These are phyloP conservation scores for Helicostylum pulchrum DNA, from an alignment of 192 early-diverging fungal genomes.

Conservation along the genomic window DNA sequence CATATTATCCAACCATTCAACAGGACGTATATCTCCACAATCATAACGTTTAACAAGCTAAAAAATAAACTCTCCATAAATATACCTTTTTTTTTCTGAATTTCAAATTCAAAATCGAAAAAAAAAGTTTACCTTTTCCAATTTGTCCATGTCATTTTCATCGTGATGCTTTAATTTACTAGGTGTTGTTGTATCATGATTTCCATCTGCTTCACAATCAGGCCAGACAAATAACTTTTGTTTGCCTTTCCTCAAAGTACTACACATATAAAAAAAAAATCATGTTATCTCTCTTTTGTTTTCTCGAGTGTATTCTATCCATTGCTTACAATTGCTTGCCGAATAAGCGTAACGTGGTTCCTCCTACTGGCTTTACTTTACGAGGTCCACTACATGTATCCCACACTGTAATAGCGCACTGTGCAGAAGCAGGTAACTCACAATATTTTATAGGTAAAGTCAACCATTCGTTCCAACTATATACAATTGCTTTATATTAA, in stretches of 20 bases:
- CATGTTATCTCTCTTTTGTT: background rate
- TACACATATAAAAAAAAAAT: constrained; percentile 26
- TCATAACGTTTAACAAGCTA: constrained; percentile 80
- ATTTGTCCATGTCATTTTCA: constrained; percentile 71
- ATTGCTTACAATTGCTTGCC: constrained; percentile 65
- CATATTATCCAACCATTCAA: constrained; percentile 93
- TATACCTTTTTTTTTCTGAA: background rate
- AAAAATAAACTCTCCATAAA: constrained; percentile 7
- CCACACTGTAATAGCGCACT: constrained; percentile 78
- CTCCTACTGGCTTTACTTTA: constrained; percentile 71
- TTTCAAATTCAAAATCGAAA: background rate
- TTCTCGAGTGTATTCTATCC: background rate
- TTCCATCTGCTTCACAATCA: constrained; percentile 62
- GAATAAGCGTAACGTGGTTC: constrained; percentile 77
- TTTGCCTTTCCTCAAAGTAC: constrained; percentile 82
- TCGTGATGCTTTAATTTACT: constrained; percentile 37
- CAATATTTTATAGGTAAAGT: constrained; percentile 82
- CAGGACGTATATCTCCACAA: constrained; percentile 76
- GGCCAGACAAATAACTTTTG: constrained; percentile 76
- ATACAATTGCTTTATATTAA: background rate
- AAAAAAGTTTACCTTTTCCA: constrained; percentile 82
- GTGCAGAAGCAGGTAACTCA: constrained; percentile 73
- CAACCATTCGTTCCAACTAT: constrained; percentile 95
- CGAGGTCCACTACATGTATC: constrained; percentile 66
- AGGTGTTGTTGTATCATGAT: constrained; percentile 49